Base-by-base conservation (phyloP, 306 rosid species). In the Casuarina equisetifolia region DNA sequence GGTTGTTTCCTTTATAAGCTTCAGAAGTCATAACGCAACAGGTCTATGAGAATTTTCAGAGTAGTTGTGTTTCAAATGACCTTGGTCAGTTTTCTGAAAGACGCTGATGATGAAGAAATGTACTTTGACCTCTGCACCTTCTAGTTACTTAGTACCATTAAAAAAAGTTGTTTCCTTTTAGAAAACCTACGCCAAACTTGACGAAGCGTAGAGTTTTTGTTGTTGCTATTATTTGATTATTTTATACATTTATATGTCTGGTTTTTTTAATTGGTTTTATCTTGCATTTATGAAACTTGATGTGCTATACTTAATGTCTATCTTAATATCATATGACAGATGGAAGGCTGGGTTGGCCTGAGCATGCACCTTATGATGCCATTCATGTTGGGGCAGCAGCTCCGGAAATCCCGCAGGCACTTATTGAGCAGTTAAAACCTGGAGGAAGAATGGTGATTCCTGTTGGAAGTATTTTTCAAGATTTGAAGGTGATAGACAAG, bases 361-460 rank as follows among this genome's bases (percentile, higher is more conserved):
- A 89, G 83, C 84, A 55, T 74, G 96, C 89, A 42, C 91, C 99
- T n/a, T 96, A 93, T 69, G 96, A 93, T 73, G 96, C 99, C 40
- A 93, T 96, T 82, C 98, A 93, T 52, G 99, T 96, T 5, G 99
- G 99, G 70, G 99, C 98, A 38, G 99, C 99, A 0, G 97, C 97
- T 44, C 74, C 89, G 4, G 96, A 96, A 86, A 92, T 96, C 70
- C 99, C 98, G 1, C 90, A 87, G 59, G 79, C 90, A 66, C 98
- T 96, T 32, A 79, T 90, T 10, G 94, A 96, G 8, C 99, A 96
- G 82, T 79, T 96, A 89, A 96, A 90, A 88, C 91, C 91, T 1
- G 99, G 99, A 54, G 99, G 99, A 48, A 85, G 98, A 84, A 85
- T 96, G 94, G 97, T 96, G 79, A 96, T 93, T 77, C 98, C 99